These are phyloP conservation scores for Phytophthora pini DNA, from an alignment of 352 stramenopile genomes.

Conservation along the genomic window DNA sequence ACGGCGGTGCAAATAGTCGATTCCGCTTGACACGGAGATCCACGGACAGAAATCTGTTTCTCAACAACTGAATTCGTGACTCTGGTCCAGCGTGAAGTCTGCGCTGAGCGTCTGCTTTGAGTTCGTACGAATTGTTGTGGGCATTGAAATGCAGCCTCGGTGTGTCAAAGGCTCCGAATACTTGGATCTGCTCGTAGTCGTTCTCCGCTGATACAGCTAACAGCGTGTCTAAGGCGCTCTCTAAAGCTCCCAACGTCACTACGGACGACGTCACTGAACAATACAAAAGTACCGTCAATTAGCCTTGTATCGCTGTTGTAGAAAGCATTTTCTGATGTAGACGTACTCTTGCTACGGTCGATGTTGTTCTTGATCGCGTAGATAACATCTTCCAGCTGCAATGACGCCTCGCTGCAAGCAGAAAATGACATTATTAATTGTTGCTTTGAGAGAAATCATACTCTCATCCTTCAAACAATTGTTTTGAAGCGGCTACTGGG, in stretches of 20 bases:
- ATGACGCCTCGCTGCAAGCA: constrained; percentile 58
- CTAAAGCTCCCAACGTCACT: constrained; percentile 81
- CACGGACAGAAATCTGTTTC: constrained; percentile 70
- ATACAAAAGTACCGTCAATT: constrained; percentile 5
- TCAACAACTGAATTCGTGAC: constrained; percentile 68
- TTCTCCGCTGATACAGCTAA: constrained; percentile 83
- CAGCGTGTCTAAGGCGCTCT: constrained; percentile 85
- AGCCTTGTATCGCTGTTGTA: constrained; percentile 2
- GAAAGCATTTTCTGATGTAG: not conserved
- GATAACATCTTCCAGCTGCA: constrained; percentile 85
- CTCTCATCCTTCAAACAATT: not conserved
- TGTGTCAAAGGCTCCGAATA: constrained; percentile 84
- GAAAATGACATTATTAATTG: constrained; percentile 3
- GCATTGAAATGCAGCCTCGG: constrained; percentile 67
- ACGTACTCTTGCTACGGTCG: constrained; percentile 86
- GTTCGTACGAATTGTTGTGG: constrained; percentile 77
- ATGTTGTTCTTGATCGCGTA: constrained; percentile 92
- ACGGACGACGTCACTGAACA: constrained; percentile 79
- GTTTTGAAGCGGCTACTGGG: constrained; percentile 7
- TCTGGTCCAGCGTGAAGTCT: constrained; percentile 66
- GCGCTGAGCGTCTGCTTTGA: constrained; percentile 62
- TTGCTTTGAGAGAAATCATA: not conserved
- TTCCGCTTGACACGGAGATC: constrained; percentile 84
- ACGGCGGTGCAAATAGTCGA: constrained; percentile 79
- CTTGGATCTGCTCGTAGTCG: constrained; percentile 82